Base-by-base conservation (phyloP, 257 asterid genomes). In the Fraxinus americana region DNA sequence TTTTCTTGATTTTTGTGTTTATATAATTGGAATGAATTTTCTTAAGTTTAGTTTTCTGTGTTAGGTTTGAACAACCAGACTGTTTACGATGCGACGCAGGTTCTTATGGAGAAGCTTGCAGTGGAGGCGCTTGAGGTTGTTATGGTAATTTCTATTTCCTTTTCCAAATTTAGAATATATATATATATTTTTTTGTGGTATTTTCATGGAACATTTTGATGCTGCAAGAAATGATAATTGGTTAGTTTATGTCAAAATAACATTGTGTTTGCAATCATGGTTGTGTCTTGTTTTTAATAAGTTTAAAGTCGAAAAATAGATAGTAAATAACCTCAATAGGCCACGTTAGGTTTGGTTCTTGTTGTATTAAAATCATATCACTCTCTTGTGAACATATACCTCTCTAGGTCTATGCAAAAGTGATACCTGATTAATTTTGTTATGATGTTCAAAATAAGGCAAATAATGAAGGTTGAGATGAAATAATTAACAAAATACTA, bases 61-160 rank as follows among this genome's bases (percentile, higher is more conserved):
- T 19, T 35, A 94, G 97, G 88, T 85, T 21, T 88, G 71, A 81
- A 66, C 78, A 87, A 94, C 84, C 81, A 83, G 86, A 50, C 88
- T 59, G 94, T 94, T 29, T 88, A 91, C 74, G 96, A 91, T 78
- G 79, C 70, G 85, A 78, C 96, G 11, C 93, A 87, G 78, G 76
- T 23, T 10, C 93, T 94, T 17, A 91, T 94, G 97, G 98, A 95
- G 85, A 90, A 90, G 87, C 97, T 93, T 73, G 89, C 93, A 0
- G 85, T 89, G 21, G 98, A 93, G 87, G 99, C 97, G 10, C 85
- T 86, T 71, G 86, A 92, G 85, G 92, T 90, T 81, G 96, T 96
- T 43, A 90, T 95, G 99, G 98, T 95, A 75, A 85, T 94, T 84
- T 45, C 29, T 0, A 8, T 19, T 4, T 59, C 21, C 78, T 69